Evolutionary conservation across 768 basidiomycete species (phyloP), one percentile per base, ranked within the genome.

Genomic region (Epithele typhae): DNA sequence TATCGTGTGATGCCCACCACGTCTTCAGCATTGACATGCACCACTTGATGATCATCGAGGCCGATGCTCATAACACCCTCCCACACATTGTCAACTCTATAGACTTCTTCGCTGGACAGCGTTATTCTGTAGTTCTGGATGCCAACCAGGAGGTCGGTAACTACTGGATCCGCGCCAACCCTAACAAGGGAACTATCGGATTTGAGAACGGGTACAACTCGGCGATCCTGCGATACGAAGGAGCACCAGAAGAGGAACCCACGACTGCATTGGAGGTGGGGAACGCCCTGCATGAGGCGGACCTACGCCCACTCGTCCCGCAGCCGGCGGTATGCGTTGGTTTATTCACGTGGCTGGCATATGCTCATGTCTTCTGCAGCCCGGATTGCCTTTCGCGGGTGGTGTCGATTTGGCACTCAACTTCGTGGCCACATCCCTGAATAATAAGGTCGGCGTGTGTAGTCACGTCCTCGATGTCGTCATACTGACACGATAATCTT

Each of bases 21-120:
- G 53, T 49, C 3, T 71, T 78, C 64, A 72, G 68, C 11, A 75
- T 78, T 44, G 72, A 75, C 36, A 57, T 59, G 6, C 76, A 78
- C 54, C 36, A 25, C 33, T 46, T 77, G 45, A 76, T 69, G 0
- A 53, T 77, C 46, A 76, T 77, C 36, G 76, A 77, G 58, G 72
- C 65, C 2, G 76, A 78, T 39, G 70, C 70, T 4, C 48, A 64
- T 27, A 68, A 67, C 40, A 60, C 66, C 6, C 38, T 64, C 21
- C 75, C 77, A 0, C 49, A 69, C 14, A 46, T 43, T 4, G 72
- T 74, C 11, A 66, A 75, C 53, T 59, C 59, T 3, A 61, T 77
- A 11, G 61, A 68, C 32, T 68, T 77, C 19, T 71, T 65, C 36
- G 61, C 70, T 55, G 70, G 68, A 63, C 58, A 51, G 61, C 62